Base-by-base conservation (phyloP, 805 yeast genomes). In the Saccharomycopsis sp. region DNA sequence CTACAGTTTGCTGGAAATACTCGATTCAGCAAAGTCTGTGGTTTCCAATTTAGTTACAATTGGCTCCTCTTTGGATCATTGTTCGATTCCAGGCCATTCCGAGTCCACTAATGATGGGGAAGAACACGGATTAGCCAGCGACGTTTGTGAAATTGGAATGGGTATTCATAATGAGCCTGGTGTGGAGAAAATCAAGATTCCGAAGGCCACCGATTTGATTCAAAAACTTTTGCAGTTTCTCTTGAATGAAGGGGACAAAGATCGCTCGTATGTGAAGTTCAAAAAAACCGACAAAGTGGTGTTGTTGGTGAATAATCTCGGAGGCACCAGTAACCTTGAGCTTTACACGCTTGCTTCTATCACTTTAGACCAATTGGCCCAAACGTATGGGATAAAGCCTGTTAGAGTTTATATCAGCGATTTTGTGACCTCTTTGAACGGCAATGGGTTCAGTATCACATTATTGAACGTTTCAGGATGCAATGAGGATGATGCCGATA, bases 81-180 rank as follows among this genome's bases (percentile, higher is more conserved):
- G 94, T 55, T 82, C 88, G 50, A 95, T 91, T 21, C 97, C 98
- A 2, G 96, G 96, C 3, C 34, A 18, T 37, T 51, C 16, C 14
- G 21, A 18, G 2, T 50, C 52, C 4, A 40, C 23, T 16, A 80
- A 88, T 65, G 79, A 77, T 57, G 78, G 76, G 56, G 85, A 80
- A 65, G 55, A 57, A 18, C 55, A 52, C 24, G 69, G 72, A 57
- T 78, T 89, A 61, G 78, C 72, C 24, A 77, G 71, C 2, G 75
- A 83, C 58, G 89, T 88, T 70, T 85, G 87, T 68, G 98, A 91
- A 70, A 78, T 91, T 59, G 98, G 98, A 24, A 85, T 91, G 84
- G 98, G 98, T 51, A 91, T 91, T 61, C 98, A 91, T 71, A 91
- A 91, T 66, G 98, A 91, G 70, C 94, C 97, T 0, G 97, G 97